These are phyloP conservation scores for Dactylellina leptospora DNA, from an alignment of 2,329 filamentous ascomycete species.

Conservation along the genomic window DNA sequence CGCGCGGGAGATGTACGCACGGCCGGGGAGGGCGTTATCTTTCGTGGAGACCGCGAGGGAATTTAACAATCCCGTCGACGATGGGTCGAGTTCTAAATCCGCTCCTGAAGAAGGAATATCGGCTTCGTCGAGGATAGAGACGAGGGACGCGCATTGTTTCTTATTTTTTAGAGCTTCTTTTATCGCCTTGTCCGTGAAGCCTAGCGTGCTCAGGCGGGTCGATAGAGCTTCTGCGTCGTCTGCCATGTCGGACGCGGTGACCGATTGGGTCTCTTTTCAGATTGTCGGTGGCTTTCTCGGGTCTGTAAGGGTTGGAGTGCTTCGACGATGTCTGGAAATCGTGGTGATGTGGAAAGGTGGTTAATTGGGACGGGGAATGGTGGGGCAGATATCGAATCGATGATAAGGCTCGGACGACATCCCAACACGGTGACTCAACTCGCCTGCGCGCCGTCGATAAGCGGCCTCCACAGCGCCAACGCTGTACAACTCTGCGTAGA, in stretches of 20 bases:
- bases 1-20: constrained; percentile 54
- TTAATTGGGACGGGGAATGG: not conserved
- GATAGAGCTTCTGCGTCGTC: constrained; percentile 52
- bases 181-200: constrained; percentile 57
- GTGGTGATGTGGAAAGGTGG: not conserved
- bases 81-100: constrained; percentile 29
- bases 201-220: constrained; percentile 53
- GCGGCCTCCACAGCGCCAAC: too few relatives aligned
- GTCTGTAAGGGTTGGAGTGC: not conserved
- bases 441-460: constrained; percentile 24
- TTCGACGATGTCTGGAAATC: not conserved
- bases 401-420: constrained; percentile 42
- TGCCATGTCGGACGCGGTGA: constrained; percentile 47
- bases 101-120: constrained; percentile 33
- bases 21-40: constrained; percentile 36
- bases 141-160: constrained; percentile 54
- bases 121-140: constrained; percentile 54
- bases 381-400: constrained; percentile 33
- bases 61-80: constrained; percentile 52
- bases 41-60: constrained; percentile 55
- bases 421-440: constrained; percentile 34
- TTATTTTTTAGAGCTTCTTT: constrained; percentile 57
- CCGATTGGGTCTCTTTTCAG: not conserved
- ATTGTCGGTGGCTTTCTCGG: not conserved
- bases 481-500: too few relatives aligned